Percentiles rank a stretch among this genome's conserved stretches.
phyloP scores from a whole-genome alignment of 331 rosid genomes.

The Prunus yedoensis region DNA sequence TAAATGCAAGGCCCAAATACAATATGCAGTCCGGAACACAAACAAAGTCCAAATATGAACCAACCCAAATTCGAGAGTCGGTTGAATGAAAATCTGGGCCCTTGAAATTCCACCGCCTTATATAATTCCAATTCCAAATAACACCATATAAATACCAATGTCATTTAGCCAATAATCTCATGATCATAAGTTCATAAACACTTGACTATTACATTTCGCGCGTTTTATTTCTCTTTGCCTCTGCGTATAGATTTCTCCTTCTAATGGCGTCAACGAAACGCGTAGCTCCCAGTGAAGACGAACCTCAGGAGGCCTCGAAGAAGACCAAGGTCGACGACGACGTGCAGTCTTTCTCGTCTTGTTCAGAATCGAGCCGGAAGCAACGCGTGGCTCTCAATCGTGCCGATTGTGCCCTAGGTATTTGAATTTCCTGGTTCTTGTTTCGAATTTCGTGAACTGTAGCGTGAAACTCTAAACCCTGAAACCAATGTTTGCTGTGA shows the following conservation, averaged over 20 bases:
- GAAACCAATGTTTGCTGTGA: no score
- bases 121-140: neutral
- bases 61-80: neutral
- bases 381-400: constrained; percentile 27
- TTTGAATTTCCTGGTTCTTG: neutral
- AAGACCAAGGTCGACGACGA: neutral
- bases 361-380: neutral
- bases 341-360: neutral
- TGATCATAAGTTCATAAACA: no score
- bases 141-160: neutral
- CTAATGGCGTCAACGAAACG: constrained; percentile 26
- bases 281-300: neutral
- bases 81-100: neutral
- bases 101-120: neutral
- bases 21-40: neutral
- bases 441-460: no score
- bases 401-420: constrained; percentile 37
- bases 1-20: no score
- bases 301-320: constrained; percentile 6
- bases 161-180: neutral
- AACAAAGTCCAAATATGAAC: neutral
- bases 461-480: neutral
- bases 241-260: neutral
- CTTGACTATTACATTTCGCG: neutral
- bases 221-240: neutral